These are phyloP conservation scores for Priceomyces medius DNA, from an alignment of 805 yeast genomes.

Conservation along the genomic window DNA sequence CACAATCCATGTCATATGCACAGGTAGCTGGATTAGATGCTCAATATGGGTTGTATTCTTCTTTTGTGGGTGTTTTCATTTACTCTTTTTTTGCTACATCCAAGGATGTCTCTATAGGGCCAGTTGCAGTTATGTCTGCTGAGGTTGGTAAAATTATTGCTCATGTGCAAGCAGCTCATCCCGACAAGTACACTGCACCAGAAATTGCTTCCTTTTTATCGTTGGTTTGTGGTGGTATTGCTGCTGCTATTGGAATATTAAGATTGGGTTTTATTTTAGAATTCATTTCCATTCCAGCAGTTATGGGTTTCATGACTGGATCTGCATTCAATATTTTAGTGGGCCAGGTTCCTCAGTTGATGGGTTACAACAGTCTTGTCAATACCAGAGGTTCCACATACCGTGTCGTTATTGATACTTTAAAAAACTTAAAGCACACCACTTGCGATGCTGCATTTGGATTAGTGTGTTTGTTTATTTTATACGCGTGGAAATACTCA, in stretches of 20 bases:
- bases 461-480: constrained; percentile 65
- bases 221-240: constrained; percentile 80
- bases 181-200: constrained; percentile 53
- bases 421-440: constrained; percentile 68
- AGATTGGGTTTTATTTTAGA: constrained; percentile 88
- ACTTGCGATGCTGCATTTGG: constrained; percentile 89
- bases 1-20: constrained; percentile 96
- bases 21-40: constrained; percentile 77
- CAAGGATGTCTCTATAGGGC: constrained; percentile 94
- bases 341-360: constrained; percentile 84
- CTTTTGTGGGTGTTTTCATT: constrained; percentile 85
- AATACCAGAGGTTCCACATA: constrained; percentile 75
- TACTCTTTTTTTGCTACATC: constrained; percentile 93
- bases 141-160: constrained; percentile 79
- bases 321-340: constrained; percentile 79
- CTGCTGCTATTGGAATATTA: constrained; percentile 77
- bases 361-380: constrained; percentile 69
- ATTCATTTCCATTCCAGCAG: constrained; percentile 87
- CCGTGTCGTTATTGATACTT: constrained; percentile 63
- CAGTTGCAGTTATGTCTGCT: constrained; percentile 93
- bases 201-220: constrained; percentile 78
- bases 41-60: constrained; percentile 86
- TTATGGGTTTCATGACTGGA: constrained; percentile 92
- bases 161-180: constrained; percentile 47
- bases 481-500: constrained; percentile 67